Evolutionary conservation across 2,329 filamentous ascomycete species (phyloP).

Genomic region (Alternaria solani): DNA sequence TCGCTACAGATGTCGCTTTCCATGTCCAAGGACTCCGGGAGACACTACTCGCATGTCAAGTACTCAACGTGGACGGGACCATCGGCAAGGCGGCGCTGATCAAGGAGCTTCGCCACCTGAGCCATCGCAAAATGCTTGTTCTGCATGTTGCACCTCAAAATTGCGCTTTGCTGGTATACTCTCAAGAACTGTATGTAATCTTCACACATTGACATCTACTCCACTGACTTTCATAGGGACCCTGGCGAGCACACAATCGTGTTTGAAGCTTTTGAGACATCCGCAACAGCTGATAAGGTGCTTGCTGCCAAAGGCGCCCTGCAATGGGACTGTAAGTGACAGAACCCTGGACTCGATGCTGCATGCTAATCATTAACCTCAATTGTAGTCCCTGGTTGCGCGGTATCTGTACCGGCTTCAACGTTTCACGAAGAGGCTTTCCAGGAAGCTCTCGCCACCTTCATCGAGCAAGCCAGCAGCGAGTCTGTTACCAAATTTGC

Average conservation of each 20-base stretch:
- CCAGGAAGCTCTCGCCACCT: slow-evolving; percentile 57
- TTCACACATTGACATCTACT: slow-evolving; percentile 1
- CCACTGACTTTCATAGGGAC: slow-evolving; percentile 18
- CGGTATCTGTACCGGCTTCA: slow-evolving; percentile 56
- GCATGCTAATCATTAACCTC: neutral
- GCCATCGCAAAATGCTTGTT: slow-evolving; percentile 47
- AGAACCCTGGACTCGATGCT: neutral
- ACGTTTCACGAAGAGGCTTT: slow-evolving; percentile 56
- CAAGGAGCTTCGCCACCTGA: slow-evolving; percentile 27
- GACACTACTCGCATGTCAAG: slow-evolving; percentile 24
- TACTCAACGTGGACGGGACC: slow-evolving; percentile 33
- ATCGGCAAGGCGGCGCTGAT: slow-evolving; percentile 33
- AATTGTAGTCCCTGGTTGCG: slow-evolving; percentile 59
- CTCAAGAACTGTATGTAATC: slow-evolving; percentile 41
- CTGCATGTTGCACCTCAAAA: slow-evolving; percentile 60
- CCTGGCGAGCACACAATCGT: slow-evolving; percentile 42
- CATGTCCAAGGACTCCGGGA: slow-evolving; percentile 25
- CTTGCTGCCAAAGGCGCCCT: slow-evolving; percentile 62
- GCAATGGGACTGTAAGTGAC: slow-evolving; percentile 58
- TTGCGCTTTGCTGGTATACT: slow-evolving; percentile 56
- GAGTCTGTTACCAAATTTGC: slow-evolving; percentile 64
- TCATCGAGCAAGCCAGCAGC: slow-evolving; percentile 65
- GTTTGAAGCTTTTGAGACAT: slow-evolving; percentile 70
- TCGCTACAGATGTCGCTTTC: slow-evolving; percentile 14
- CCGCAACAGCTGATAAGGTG: slow-evolving; percentile 61